These are phyloP conservation scores for Teunomyces aglyptinius DNA, from an alignment of 805 yeast genomes.

Conservation along the genomic window DNA sequence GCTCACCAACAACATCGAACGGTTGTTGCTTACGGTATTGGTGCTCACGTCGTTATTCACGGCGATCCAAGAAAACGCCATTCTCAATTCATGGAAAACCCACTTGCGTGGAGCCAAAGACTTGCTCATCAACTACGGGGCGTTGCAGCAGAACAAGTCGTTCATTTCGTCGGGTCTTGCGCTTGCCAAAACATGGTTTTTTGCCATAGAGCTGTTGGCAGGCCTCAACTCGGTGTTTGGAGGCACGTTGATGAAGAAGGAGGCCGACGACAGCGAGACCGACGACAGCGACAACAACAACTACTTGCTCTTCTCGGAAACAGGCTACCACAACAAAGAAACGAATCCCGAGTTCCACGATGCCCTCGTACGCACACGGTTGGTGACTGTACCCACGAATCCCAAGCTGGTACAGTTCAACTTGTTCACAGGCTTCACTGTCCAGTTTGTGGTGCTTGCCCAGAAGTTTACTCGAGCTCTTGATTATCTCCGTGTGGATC, in stretches of 20 bases:
- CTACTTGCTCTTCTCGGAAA: conserved; percentile 23
- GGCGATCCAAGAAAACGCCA: conserved; percentile 13
- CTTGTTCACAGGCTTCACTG: conserved; percentile 32
- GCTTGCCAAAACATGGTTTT: conserved; percentile 27
- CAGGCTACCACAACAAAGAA: conserved; percentile 28
- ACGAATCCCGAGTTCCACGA: conserved; percentile 30
- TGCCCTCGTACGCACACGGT: conserved; percentile 26
- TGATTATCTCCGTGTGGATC: conserved; percentile 20
- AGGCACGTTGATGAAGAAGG: conserved; percentile 9
- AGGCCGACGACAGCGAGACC: not conserved
- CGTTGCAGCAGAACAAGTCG: conserved; percentile 7
- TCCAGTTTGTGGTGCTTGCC: conserved; percentile 22
- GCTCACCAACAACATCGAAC: conserved; percentile 19
- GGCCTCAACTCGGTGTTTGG: conserved; percentile 17
- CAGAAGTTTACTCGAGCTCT: conserved; percentile 25
- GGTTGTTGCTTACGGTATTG: conserved; percentile 23
- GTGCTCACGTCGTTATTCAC: conserved; percentile 24
- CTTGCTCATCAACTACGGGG: conserved; percentile 19
- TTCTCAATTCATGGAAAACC: conserved; percentile 20
- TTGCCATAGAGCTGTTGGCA: conserved; percentile 24
- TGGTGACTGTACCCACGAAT: conserved; percentile 16
- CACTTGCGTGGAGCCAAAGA: conserved; percentile 27
- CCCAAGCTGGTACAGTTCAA: conserved; percentile 22
- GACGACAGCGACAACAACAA: conserved; percentile 2
- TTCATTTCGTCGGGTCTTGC: conserved; percentile 21